A percentile compares a stretch with the other conserved stretches of the same genome.
phyloP scores from a whole-genome alignment of 805 yeast genomes.

The Priceomyces fermenticarens region DNA sequence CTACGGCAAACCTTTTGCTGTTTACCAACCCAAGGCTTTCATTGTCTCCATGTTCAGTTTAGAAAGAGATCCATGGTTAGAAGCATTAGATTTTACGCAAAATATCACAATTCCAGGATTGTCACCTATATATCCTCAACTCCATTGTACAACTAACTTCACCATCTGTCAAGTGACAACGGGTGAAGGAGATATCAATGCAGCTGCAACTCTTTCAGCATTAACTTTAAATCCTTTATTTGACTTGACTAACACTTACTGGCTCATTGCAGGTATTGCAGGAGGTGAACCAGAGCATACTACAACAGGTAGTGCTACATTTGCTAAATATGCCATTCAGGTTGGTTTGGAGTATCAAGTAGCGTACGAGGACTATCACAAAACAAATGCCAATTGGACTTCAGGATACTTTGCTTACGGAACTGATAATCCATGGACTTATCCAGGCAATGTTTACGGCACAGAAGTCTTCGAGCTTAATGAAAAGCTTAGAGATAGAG shows the following conservation, averaged over 20 bases:
- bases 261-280: conserved; percentile 63
- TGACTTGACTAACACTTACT: conserved; percentile 59
- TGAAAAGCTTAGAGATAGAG: conserved; percentile 56
- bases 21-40: conserved; percentile 52
- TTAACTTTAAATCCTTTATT: conserved; percentile 51
- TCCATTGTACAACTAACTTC: conserved; percentile 54
- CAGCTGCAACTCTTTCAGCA: conserved; percentile 58
- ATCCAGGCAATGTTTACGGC: conserved; percentile 57
- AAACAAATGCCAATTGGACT: conserved; percentile 47
- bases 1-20: conserved; percentile 28
- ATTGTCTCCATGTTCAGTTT: conserved; percentile 53
- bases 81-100: conserved; percentile 44
- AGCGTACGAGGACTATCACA: conserved; percentile 43
- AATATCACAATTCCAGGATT: conserved; percentile 65
- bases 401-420: conserved; percentile 60
- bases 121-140: conserved; percentile 55
- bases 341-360: conserved; percentile 59
- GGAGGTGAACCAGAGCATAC: conserved; percentile 58
- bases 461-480: conserved; percentile 65
- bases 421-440: conserved; percentile 44
- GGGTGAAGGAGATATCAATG: conserved; percentile 71
- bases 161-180: conserved; percentile 59
- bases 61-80: conserved; percentile 54
- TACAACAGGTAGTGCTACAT: conserved; percentile 59
- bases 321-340: conserved; percentile 59